These are phyloP conservation scores for Saturnispora mendoncae DNA, from an alignment of 805 yeast genomes.

Conservation along the genomic window DNA sequence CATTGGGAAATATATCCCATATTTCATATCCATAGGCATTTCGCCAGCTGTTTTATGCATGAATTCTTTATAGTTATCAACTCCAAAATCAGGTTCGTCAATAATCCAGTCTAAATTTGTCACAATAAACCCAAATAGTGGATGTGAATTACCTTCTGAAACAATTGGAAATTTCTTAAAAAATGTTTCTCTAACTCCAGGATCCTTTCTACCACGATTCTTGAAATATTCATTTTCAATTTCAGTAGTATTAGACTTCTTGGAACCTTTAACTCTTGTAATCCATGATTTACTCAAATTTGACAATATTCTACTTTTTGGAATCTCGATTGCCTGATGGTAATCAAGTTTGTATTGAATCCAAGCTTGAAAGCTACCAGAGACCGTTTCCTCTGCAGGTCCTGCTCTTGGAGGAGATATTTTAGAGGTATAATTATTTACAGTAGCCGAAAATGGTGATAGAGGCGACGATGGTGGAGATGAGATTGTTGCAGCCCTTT, in stretches of 20 bases:
- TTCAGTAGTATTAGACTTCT: neutral
- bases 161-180: conserved; percentile 24
- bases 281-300: conserved; percentile 29
- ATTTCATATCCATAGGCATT: conserved; percentile 43
- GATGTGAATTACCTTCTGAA: conserved; percentile 33
- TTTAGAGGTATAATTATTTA: neutral
- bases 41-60: conserved; percentile 36
- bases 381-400: conserved; percentile 16
- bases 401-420: conserved; percentile 15
- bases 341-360: conserved; percentile 17
- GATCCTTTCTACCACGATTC: conserved; percentile 17
- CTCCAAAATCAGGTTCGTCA: conserved; percentile 45
- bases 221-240: conserved; percentile 2
- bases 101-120: conserved; percentile 18
- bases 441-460: neutral
- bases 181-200: conserved; percentile 21
- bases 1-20: conserved; percentile 48
- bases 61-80: conserved; percentile 38
- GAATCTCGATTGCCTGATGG: conserved; percentile 19
- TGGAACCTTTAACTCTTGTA: conserved; percentile 16
- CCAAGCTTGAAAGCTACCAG: conserved; percentile 21
- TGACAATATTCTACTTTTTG: conserved; percentile 21
- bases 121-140: conserved; percentile 44
- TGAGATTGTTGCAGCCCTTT: conserved; percentile 1
- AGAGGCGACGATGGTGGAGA: neutral